A percentile compares a stretch with the other conserved stretches of the same genome.
Evolutionary conservation across 192 early-diverging fungal species (phyloP).

Genomic region (Dissophora globulifera): DNA sequence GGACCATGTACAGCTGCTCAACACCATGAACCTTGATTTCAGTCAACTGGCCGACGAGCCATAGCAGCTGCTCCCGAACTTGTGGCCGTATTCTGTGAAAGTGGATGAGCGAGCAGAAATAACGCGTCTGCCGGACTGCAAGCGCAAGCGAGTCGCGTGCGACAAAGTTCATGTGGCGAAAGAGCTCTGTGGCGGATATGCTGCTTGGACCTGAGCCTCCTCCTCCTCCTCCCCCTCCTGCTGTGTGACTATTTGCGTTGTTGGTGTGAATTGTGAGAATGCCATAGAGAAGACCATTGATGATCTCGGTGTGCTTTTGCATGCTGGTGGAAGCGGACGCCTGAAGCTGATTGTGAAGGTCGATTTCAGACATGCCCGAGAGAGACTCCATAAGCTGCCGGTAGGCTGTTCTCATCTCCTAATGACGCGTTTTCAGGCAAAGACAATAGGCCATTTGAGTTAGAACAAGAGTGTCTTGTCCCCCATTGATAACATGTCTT

Average conservation of each 20-base stretch:
- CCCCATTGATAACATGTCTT: too few relatives aligned
- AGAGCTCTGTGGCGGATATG: constrained; percentile 43
- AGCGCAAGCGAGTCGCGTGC: constrained; percentile 62
- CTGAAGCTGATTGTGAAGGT: constrained; percentile 70
- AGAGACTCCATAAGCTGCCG: constrained; percentile 36
- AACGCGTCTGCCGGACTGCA: constrained; percentile 35
- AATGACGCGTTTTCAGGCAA: too few relatives aligned
- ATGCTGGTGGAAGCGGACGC: constrained; percentile 65
- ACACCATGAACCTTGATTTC: constrained; percentile 56
- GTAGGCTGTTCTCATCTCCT: constrained; percentile 58
- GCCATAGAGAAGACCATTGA: constrained; percentile 71
- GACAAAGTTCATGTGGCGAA: constrained; percentile 69
- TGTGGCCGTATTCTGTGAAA: constrained; percentile 32
- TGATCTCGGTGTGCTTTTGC: constrained; percentile 57
- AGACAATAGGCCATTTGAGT: too few relatives aligned
- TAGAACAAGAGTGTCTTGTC: too few relatives aligned
- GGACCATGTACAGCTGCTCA: constrained; percentile 62
- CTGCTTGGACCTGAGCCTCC: too few relatives aligned
- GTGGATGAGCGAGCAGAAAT: constrained; percentile 28
- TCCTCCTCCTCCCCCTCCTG: too few relatives aligned
- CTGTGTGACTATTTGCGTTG: constrained; percentile 15
- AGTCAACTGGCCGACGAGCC: constrained; percentile 68
- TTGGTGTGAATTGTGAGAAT: constrained; percentile 55
- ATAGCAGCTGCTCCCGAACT: constrained; percentile 62
- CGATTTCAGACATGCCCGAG: constrained; percentile 60